Percentiles rank a stretch among this genome's conserved stretches.
Conservation (phyloP, 805 yeast genomes). For the Saccharomycopsis fibuligera region DNA sequence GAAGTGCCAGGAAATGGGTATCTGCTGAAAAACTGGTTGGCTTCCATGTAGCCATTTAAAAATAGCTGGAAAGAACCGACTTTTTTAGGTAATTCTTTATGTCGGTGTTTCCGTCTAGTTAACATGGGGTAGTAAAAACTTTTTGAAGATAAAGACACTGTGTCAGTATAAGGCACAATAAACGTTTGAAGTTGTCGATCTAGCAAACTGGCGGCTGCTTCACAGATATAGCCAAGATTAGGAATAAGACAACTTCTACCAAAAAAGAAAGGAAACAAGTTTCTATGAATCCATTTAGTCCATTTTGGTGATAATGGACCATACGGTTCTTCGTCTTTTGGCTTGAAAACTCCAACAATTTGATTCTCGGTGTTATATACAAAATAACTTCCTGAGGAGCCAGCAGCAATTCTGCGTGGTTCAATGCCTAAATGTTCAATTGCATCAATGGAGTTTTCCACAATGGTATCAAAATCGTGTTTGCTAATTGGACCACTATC, state of each 20-base stretch:
- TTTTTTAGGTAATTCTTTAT: conserved; percentile 36
- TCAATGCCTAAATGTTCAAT: conserved; percentile 37
- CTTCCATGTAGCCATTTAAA: conserved; percentile 50
- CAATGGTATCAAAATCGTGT: conserved; percentile 33
- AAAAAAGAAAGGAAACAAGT: conserved; percentile 70
- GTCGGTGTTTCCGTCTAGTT: conserved; percentile 31
- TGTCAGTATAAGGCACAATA: conserved; percentile 63
- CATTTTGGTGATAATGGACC: conserved; percentile 74
- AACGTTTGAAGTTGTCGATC: conserved; percentile 53
- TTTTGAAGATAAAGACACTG: conserved; percentile 42
- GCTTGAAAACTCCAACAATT: conserved; percentile 61
- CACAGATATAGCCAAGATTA: conserved; percentile 65
- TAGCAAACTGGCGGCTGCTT: conserved; percentile 62
- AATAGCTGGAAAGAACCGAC: conserved; percentile 66
- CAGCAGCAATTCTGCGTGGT: conserved; percentile 53
- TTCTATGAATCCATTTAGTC: conserved; percentile 74
- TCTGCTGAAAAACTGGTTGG: conserved; percentile 48
- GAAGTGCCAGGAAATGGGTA: conserved; percentile 56
- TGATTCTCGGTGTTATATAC: conserved; percentile 33
- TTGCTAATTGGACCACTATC: conserved; percentile 27
- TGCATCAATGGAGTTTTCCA: conserved; percentile 39
- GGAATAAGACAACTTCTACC: conserved; percentile 70
- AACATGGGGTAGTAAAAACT: conserved; percentile 48
- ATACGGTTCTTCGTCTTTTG: conserved; percentile 76
- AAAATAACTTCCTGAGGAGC: conserved; percentile 69